A percentile compares a stretch with the other conserved stretches of the same genome.
Evolutionary conservation across 2,329 filamentous ascomycete species (phyloP).

Genomic region (Orbilia quercus): DNA sequence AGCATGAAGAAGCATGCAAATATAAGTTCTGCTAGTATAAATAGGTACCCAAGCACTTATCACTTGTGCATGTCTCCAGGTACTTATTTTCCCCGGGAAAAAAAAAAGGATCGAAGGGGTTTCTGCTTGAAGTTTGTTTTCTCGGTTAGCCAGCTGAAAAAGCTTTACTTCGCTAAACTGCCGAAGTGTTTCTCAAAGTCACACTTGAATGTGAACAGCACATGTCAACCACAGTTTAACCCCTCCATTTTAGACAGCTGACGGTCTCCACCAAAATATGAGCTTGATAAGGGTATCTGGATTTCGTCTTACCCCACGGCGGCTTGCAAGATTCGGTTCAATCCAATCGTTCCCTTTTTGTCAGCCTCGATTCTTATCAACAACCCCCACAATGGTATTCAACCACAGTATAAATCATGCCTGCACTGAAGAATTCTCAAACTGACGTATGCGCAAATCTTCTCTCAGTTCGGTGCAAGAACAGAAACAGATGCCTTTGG

Average conservation of each 20-base stretch:
- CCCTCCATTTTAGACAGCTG: not conserved
- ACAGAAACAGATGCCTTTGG: conserved; percentile 98
- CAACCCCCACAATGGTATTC: conserved; percentile 29
- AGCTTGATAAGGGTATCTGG: conserved; percentile 28
- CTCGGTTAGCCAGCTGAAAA: not conserved
- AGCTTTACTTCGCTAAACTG: conserved; percentile 37
- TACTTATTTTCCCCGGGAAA: too few relatives aligned
- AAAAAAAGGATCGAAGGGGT: too few relatives aligned
- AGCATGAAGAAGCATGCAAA: too few relatives aligned
- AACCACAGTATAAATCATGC: not conserved
- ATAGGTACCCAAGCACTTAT: too few relatives aligned
- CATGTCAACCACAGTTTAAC: not conserved
- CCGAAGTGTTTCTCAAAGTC: conserved; percentile 13
- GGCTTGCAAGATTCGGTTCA: not conserved
- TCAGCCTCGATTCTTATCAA: conserved; percentile 23
- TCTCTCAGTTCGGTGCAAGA: conserved; percentile 69
- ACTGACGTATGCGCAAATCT: not conserved
- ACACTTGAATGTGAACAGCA: not conserved
- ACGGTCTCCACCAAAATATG: conserved; percentile 24
- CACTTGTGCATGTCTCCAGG: too few relatives aligned
- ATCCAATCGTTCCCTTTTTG: not conserved
- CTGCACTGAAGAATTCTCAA: not conserved
- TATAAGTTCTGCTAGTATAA: too few relatives aligned
- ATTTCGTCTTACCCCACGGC: conserved; percentile 10
- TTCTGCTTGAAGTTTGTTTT: too few relatives aligned